Evolutionary conservation across 208 protist species (phyloP).

Genomic region (Acanthamoeba lenticulata): DNA sequence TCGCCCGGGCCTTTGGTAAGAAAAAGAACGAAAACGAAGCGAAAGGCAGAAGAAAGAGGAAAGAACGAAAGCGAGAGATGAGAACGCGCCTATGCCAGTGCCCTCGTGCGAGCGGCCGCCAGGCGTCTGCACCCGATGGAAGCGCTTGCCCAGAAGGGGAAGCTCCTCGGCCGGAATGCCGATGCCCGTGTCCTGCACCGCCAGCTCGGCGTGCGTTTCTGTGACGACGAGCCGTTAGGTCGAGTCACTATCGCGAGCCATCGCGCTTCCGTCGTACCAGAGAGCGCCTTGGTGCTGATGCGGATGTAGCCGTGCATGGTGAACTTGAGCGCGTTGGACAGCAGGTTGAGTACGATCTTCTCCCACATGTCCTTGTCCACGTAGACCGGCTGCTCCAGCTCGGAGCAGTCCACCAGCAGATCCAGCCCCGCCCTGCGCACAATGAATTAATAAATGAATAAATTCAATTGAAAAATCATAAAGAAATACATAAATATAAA

Average conservation of each 20-base stretch:
- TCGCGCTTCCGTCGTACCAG: background rate
- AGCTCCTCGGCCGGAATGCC: conserved; percentile 66
- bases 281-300: conserved; percentile 42
- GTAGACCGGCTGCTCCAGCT: conserved; percentile 35
- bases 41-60: too few species aligned
- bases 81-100: conserved; percentile 38
- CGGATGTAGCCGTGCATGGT: conserved; percentile 69
- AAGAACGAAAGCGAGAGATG: background rate
- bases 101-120: conserved; percentile 63
- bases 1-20: background rate
- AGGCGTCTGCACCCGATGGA: conserved; percentile 64
- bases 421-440: conserved; percentile 29
- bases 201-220: conserved; percentile 56
- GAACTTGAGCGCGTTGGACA: conserved; percentile 74
- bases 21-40: too few species aligned
- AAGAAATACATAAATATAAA: background rate
- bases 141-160: conserved; percentile 44
- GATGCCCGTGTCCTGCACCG: conserved; percentile 70
- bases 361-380: conserved; percentile 73
- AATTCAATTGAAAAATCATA: background rate
- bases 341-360: conserved; percentile 72
- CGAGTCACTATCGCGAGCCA: too few species aligned
- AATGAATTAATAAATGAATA: background rate
- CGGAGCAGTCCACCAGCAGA: conserved; percentile 47
- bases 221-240: background rate